Evolutionary conservation across 2,329 filamentous ascomycete species (phyloP), one percentile per base, ranked within the genome.

Genomic region (Ciborinia camelliae): DNA sequence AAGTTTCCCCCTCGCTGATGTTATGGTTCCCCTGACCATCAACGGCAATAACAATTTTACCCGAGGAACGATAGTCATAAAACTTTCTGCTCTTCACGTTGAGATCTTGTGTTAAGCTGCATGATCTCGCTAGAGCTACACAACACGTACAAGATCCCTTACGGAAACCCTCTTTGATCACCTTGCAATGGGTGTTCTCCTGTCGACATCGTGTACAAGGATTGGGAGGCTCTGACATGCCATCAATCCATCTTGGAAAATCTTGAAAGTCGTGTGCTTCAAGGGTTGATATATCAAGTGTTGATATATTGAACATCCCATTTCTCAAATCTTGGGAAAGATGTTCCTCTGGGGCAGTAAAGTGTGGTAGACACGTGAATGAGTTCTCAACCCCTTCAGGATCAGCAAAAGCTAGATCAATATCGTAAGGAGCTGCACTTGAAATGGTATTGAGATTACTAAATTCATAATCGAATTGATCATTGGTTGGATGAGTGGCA

Each of bases 81-180:
- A 23, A 28, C 26, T 57, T 57, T 32, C 20, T 39, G 18, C 23
- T 58, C 62, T 9, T 57, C 4, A 41, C 28, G 23, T 59, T 59
- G 15, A 37, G 50, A 58, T 68, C 63, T 32, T 77, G 73, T 5
- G 79, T 82, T 67, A 87, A 83, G 75, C 84, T 88, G 75, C 85
- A 88, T 45, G 81, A 79, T 69, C 81, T 77, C n/a, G 80, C 79
- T 41, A 87, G 76, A 18, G 85, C 85, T 53, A 87, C 84, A 70
- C 86, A 88, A 70, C 81, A 85, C 37, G 85, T 87, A 71, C 85
- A 88, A 68, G 84, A 86, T 66, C 84, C 83, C 74, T 81, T 83
- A 72, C 83, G 82, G 70, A 79, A 78, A 81, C 84, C 85, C 75
- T 87, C 85, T 41, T 80, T 75, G 65, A 87, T 84, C 41, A 78